Evolutionary conservation across 805 yeast genomes (phyloP), one percentile per base, ranked within the genome.

Genomic region (Lipomyces sp.): DNA sequence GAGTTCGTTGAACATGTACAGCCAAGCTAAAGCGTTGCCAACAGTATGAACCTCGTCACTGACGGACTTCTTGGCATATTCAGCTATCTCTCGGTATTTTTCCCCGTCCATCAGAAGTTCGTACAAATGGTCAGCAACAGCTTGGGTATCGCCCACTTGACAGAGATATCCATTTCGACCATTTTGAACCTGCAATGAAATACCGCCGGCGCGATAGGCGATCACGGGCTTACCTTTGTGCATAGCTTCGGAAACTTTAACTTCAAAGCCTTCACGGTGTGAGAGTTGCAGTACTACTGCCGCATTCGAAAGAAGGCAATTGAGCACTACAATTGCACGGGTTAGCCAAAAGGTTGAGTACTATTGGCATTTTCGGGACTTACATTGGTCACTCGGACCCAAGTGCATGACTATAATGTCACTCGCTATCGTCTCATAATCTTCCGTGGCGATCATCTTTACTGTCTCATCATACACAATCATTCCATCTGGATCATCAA

Each of bases 401-500:
- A 69, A 48, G 7, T 71, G 61, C 62, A 69, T 61, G 51, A 69
- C 62, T 3, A 67, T 58, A 11, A 69, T 61, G 37, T 69, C 71
- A 35, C 61, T 59, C 4, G 71, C 55, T n/a, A 67, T 64, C 15
- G 42, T 51, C 4, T 58, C 71, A 39, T 53, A 67, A 34, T 67
- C 54, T 34, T 56, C 57, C 18, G 48, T 48, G 29, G 65, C 34
- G 3, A 69, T 63, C 29, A 45, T 59, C 57, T 64, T 42, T 45
- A 69, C 45, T 1, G 67, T 63, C 32, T 66, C 56, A 45, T 69
- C 71, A 32, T 61, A 69, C 37, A 69, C 64, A 18, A 58, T 35
- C 45, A 66, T 64, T 10, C 71, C 71, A 57, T 69, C 71, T 2
- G 71, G 71, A 60, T 69, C 71, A 48, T 69, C 71, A 34, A 69